These are phyloP conservation scores for Podospora anserina DNA, from an alignment of 495 filamentous ascomycete species.

Conservation along the genomic window DNA sequence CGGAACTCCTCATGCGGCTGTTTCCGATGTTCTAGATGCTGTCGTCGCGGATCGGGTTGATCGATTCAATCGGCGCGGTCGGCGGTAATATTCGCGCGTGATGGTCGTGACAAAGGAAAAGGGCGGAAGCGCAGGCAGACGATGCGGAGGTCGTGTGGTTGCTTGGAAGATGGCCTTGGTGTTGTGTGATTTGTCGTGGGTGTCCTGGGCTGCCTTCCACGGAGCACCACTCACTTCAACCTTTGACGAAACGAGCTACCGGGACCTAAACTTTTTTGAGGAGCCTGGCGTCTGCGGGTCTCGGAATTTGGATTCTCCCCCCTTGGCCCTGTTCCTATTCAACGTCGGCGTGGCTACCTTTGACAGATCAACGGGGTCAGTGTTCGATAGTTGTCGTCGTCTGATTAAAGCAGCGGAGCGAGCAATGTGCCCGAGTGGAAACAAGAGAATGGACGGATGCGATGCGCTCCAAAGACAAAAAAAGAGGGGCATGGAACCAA, in stretches of 20 bases:
- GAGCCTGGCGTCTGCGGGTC: slow-evolving; percentile 15
- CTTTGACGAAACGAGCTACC: slow-evolving; percentile 17
- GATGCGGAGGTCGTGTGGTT: slow-evolving; percentile 1
- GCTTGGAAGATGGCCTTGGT: slow-evolving; percentile 1
- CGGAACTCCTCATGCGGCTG: slow-evolving; percentile 2
- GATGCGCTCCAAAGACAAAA: not conserved
- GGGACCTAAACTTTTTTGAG: slow-evolving; percentile 25
- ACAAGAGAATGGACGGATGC: not conserved
- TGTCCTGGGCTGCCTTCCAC: not conserved
- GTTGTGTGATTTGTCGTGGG: slow-evolving; percentile 14
- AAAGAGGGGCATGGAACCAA: slow-evolving; percentile 8
- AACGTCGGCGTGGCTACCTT: not conserved
- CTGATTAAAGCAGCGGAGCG: not conserved
- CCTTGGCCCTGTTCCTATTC: slow-evolving; percentile 12
- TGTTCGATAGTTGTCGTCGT: slow-evolving; percentile 1
- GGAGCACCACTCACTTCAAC: slow-evolving; percentile 1
- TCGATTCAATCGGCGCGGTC: not conserved
- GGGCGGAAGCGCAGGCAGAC: not conserved
- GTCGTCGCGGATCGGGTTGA: not conserved
- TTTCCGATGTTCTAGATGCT: not conserved
- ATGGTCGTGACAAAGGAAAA: not conserved
- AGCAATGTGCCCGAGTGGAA: not conserved
- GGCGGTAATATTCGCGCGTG: not conserved
- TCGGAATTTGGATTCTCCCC: slow-evolving; percentile 22
- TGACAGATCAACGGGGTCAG: not conserved